Percentiles rank a stretch among this genome's conserved stretches.
Evolutionary conservation across 2,329 filamentous ascomycete species (phyloP).

Genomic region (Fusarium verticillioides): DNA sequence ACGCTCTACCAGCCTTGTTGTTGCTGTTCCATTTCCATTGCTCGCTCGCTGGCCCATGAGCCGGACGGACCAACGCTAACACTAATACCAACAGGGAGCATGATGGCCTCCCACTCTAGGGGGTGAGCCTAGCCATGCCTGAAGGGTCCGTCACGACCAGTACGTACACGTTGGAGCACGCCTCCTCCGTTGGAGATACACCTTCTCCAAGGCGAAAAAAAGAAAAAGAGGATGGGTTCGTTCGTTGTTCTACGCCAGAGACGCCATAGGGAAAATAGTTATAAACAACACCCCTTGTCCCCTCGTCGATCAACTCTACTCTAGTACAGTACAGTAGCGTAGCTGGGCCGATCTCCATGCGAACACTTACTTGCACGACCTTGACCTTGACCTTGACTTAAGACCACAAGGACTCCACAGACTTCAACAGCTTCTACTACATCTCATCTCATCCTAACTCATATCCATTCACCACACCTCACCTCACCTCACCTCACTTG

Average conservation of each 20-base stretch:
- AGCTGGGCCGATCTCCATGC: conserved; percentile 44
- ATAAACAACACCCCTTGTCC: conserved; percentile 39
- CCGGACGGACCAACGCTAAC: conserved; percentile 15
- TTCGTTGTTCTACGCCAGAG: conserved; percentile 26
- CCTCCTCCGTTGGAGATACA: conserved; percentile 11
- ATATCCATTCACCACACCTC: conserved; percentile 8
- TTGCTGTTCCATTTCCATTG: conserved; percentile 6
- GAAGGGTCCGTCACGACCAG: conserved; percentile 15
- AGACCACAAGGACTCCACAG: conserved; percentile 40
- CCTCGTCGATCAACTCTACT: conserved; percentile 37
- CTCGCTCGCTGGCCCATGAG: conserved; percentile 3
- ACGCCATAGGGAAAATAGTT: conserved; percentile 32
- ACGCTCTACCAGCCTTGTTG: conserved; percentile 11
- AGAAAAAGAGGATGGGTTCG: conserved; percentile 16
- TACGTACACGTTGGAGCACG: neutral
- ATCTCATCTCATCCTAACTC: conserved; percentile 33
- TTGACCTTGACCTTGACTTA: conserved; percentile 20
- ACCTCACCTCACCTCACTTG: conserved; percentile 30
- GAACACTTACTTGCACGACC: conserved; percentile 43
- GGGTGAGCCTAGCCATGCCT: conserved; percentile 5
- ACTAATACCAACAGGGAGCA: conserved; percentile 6
- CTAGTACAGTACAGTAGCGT: conserved; percentile 36
- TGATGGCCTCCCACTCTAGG: neutral
- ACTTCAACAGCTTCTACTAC: conserved; percentile 19
- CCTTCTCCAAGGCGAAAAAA: conserved; percentile 15